Percentiles rank a stretch among this genome's conserved stretches.
Evolutionary conservation across 768 basidiomycete species (phyloP).

Genomic region (Cystobasidium onofrii): DNA sequence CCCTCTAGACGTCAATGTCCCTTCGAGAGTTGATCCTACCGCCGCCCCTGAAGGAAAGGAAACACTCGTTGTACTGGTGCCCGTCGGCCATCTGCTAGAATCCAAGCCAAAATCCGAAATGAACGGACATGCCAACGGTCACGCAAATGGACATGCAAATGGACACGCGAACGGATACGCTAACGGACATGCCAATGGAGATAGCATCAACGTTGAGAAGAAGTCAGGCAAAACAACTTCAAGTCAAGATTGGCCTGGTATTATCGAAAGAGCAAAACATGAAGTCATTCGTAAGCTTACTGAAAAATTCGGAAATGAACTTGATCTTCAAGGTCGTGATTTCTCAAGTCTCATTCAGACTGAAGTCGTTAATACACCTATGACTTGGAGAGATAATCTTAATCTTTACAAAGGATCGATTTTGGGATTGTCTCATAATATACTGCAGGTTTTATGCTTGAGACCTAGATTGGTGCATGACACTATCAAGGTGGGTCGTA

Average conservation of each 20-base stretch:
- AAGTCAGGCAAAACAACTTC: slow-evolving; percentile 4
- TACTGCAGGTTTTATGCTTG: slow-evolving; percentile 24
- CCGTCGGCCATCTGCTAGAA: slow-evolving; percentile 46
- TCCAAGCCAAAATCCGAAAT: slow-evolving; percentile 29
- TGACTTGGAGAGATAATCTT: slow-evolving; percentile 49
- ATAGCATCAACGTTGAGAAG: slow-evolving; percentile 30
- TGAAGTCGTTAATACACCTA: slow-evolving; percentile 48
- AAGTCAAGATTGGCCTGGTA: slow-evolving; percentile 43
- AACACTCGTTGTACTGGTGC: slow-evolving; percentile 47
- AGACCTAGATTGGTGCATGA: slow-evolving; percentile 20
- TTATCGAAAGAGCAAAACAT: slow-evolving; percentile 17
- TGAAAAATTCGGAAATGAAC: slow-evolving; percentile 41
- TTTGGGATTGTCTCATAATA: slow-evolving; percentile 46
- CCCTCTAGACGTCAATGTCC: slow-evolving; percentile 49
- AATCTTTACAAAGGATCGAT: slow-evolving; percentile 50
- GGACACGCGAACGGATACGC: slow-evolving; percentile 6
- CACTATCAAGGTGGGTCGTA: slow-evolving; percentile 45
- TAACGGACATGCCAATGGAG: not conserved
- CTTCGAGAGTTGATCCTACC: slow-evolving; percentile 46
- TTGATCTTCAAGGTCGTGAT: slow-evolving; percentile 41
- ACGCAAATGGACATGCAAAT: slow-evolving; percentile 17
- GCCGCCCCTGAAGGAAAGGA: slow-evolving; percentile 49
- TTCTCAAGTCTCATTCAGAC: slow-evolving; percentile 45
- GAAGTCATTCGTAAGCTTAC: slow-evolving; percentile 39
- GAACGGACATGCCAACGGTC: slow-evolving; percentile 27